These are phyloP conservation scores for Onygenales sp. DNA, from an alignment of 2,329 filamentous ascomycete genomes.

Conservation along the genomic window DNA sequence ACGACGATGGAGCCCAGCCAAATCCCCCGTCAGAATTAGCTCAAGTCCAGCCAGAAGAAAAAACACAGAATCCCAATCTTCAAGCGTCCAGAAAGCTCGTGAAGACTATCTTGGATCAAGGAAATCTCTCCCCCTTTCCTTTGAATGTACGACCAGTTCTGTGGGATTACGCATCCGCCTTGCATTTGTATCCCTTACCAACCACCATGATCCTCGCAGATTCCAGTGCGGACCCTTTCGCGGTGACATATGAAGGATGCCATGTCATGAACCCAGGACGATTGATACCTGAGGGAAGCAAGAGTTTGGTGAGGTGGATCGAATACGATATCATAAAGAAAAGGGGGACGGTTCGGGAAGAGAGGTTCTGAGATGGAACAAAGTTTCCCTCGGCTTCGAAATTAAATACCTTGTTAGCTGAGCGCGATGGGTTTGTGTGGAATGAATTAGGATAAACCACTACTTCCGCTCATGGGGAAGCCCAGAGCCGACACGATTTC, in stretches of 20 bases:
- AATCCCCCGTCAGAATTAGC: background rate
- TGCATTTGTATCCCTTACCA: conserved; percentile 82
- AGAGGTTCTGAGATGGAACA: conserved; percentile 39
- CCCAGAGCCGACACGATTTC: too few species aligned
- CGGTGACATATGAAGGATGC: conserved; percentile 87
- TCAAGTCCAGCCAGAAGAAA: background rate
- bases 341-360: conserved; percentile 54
- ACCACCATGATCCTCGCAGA: conserved; percentile 77
- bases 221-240: conserved; percentile 69
- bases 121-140: conserved; percentile 78
- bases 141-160: conserved; percentile 69
- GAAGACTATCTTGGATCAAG: conserved; percentile 86
- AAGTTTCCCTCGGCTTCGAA: background rate
- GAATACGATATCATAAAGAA: conserved; percentile 67
- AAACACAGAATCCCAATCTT: conserved; percentile 14
- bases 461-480: too few species aligned
- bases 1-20: too few species aligned
- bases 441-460: too few species aligned
- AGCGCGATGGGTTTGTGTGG: too few species aligned
- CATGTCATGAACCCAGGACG: conserved; percentile 89
- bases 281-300: conserved; percentile 59
- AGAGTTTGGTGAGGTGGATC: conserved; percentile 67
- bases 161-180: conserved; percentile 71
- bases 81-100: conserved; percentile 64
- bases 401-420: too few species aligned